Evolutionary conservation across 1,284 basidiomycete genomes (phyloP).

Genomic region (Boletellus deceptivus): DNA sequence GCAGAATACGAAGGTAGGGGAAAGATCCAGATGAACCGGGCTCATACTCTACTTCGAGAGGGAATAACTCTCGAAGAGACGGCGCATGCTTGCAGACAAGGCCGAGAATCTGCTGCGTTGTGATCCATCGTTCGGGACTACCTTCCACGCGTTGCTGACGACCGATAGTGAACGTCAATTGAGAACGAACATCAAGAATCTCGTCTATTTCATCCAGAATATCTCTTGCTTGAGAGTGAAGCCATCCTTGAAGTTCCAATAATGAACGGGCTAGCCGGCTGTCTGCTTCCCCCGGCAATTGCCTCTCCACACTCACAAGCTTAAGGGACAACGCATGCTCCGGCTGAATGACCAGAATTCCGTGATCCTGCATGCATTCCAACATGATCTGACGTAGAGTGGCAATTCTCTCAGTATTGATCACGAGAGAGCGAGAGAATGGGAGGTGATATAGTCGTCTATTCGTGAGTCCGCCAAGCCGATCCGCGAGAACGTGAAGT

Average conservation of each 20-base stretch:
- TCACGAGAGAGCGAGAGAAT: slow-evolving; percentile 40
- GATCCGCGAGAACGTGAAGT: slow-evolving; percentile 45
- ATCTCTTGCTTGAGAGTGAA: slow-evolving; percentile 38
- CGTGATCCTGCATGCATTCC: slow-evolving; percentile 39
- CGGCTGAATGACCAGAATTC: slow-evolving; percentile 48
- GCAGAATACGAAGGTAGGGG: slow-evolving; percentile 35
- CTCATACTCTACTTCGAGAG: slow-evolving; percentile 18
- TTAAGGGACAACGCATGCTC: slow-evolving; percentile 54
- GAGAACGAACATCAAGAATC: slow-evolving; percentile 47
- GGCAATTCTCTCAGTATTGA: slow-evolving; percentile 21
- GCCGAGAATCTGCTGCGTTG: slow-evolving; percentile 39
- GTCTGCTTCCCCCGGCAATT: slow-evolving; percentile 8
- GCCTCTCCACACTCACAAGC: slow-evolving; percentile 41
- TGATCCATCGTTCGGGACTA: slow-evolving; percentile 47
- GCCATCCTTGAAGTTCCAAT: slow-evolving; percentile 35
- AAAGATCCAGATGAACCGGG: slow-evolving; percentile 21
- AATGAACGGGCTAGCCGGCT: slow-evolving; percentile 7
- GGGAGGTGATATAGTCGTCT: slow-evolving; percentile 49
- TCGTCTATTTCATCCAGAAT: slow-evolving; percentile 57
- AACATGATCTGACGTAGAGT: slow-evolving; percentile 27
- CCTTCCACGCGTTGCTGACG: slow-evolving; percentile 40
- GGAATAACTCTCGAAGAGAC: slow-evolving; percentile 11
- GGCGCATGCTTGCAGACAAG: slow-evolving; percentile 19
- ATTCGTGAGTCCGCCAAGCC: slow-evolving; percentile 43
- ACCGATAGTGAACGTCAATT: slow-evolving; percentile 49